Conservation (phyloP, 2,329 filamentous ascomycete species). For the Bimuria novae-zelandiae region DNA sequence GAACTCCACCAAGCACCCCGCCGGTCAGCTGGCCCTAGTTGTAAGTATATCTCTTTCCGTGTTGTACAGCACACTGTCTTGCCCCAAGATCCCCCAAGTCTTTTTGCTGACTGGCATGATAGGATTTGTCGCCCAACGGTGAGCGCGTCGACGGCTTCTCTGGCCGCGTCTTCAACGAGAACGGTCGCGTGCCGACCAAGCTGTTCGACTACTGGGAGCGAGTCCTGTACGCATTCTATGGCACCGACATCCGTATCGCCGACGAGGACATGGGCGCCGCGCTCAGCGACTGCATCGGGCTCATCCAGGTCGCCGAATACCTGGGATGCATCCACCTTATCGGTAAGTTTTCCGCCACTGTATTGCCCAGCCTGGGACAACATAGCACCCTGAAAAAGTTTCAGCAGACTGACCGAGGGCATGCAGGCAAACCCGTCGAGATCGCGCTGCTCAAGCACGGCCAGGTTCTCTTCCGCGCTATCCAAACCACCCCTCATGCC, state of each 20-base stretch:
- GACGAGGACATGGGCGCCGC: constrained; percentile 46
- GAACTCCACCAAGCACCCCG: constrained; percentile 23
- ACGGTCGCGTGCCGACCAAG: constrained; percentile 37
- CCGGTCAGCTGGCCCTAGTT: constrained; percentile 30
- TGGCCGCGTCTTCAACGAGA: constrained; percentile 40
- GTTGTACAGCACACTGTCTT: not conserved
- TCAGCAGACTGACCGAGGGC: not conserved
- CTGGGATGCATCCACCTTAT: constrained; percentile 51
- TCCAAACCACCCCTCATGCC: constrained; percentile 48
- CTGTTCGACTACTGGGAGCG: constrained; percentile 47
- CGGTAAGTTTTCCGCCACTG: constrained; percentile 12
- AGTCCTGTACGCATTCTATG: constrained; percentile 55
- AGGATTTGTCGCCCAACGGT: constrained; percentile 45
- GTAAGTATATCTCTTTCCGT: constrained; percentile 23
- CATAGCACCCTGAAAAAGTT: not conserved
- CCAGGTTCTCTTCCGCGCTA: constrained; percentile 52
- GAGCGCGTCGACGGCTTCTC: constrained; percentile 24
- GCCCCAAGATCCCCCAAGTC: not conserved
- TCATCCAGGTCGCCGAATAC: constrained; percentile 54
- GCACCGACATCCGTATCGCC: constrained; percentile 47
- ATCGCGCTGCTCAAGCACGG: constrained; percentile 54
- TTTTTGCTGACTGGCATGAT: constrained; percentile 6
- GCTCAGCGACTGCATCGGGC: constrained; percentile 46
- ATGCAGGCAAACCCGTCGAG: constrained; percentile 48
- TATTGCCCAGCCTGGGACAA: not conserved